Evolutionary conservation across 345 rosid genomes (phyloP), one percentile per base, ranked within the genome.

Genomic region (Xanthoceras sorbifolium): DNA sequence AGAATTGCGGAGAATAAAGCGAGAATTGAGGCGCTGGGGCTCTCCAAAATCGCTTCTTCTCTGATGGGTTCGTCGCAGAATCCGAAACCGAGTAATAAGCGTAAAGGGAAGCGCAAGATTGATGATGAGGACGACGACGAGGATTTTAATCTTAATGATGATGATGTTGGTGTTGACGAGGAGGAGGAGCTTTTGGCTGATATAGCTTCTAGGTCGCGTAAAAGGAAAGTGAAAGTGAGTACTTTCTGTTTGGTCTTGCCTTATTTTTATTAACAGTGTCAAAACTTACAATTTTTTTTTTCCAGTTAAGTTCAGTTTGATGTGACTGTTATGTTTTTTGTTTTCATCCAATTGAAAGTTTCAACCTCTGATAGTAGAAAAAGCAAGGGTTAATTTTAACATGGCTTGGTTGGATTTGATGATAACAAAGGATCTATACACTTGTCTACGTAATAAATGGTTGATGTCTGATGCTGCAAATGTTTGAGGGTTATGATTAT

Each of bases 1-100:
- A 94, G 94, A 83, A 94, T 93, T 64, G 92, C 92, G 14, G 94
- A 88, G 89, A 91, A 94, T 86, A 85, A 79, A 80, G 92, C 90
- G 28, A 86, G 91, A 78, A 87, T 93, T 92, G 96, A 87, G 81
- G 97, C 97, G 60, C 73, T 93, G 71, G 97, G 98, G 73, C 85
- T 94, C 63, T 75, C 74, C 38, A 89, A 84, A 80, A 42, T 89
- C 74, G 92, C 91, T 14, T 82, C 85, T 73, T 83, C 90, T 76
- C 71, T 91, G 32, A 74, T 80, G 78, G 83, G 70, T 59, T 80
- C 92, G 36, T 52, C 80, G 61, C 84, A 29, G 63, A 82, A 64
- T 55, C 76, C 77, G 22, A 38, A 57, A 57, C 28, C 62, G 3
- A 57, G 62, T 57, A 9, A 65, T 8, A 76, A 74, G 70, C 42